Conservation (phyloP, 1,284 basidiomycete genomes). For the Caloboletus inedulis region DNA sequence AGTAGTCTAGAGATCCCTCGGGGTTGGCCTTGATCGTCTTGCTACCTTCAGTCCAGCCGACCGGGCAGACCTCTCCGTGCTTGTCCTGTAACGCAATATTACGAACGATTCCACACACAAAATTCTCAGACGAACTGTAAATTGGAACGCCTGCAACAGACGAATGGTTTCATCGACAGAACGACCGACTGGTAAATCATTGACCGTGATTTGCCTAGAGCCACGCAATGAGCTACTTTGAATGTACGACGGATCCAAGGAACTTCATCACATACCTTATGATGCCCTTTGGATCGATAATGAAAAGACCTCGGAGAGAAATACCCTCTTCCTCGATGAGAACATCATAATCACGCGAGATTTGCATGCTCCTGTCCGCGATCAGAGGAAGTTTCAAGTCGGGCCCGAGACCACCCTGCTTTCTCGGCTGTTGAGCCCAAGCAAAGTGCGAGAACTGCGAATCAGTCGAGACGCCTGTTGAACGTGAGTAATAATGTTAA, state of each 20-base stretch:
- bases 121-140: slow-evolving; percentile 52
- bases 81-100: slow-evolving; percentile 53
- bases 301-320: slow-evolving; percentile 82
- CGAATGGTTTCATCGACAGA: slow-evolving; percentile 89
- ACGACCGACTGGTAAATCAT: slow-evolving; percentile 87
- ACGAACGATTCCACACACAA: neutral
- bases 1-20: slow-evolving; percentile 73
- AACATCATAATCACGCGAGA: slow-evolving; percentile 78
- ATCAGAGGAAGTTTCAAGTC: slow-evolving; percentile 78
- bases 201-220: slow-evolving; percentile 75
- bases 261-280: slow-evolving; percentile 51
- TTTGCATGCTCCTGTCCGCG: slow-evolving; percentile 67
- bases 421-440: slow-evolving; percentile 78
- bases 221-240: neutral
- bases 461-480: slow-evolving; percentile 74
- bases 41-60: slow-evolving; percentile 76
- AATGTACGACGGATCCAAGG: neutral
- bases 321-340: slow-evolving; percentile 84
- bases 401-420: slow-evolving; percentile 84
- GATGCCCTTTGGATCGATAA: slow-evolving; percentile 85
- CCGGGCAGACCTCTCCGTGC: slow-evolving; percentile 88
- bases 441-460: slow-evolving; percentile 87
- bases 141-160: slow-evolving; percentile 89
- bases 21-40: slow-evolving; percentile 80
- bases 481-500: neutral